These are phyloP conservation scores for Apiospora pterosperma DNA, from an alignment of 2,329 filamentous ascomycete species.

Conservation along the genomic window DNA sequence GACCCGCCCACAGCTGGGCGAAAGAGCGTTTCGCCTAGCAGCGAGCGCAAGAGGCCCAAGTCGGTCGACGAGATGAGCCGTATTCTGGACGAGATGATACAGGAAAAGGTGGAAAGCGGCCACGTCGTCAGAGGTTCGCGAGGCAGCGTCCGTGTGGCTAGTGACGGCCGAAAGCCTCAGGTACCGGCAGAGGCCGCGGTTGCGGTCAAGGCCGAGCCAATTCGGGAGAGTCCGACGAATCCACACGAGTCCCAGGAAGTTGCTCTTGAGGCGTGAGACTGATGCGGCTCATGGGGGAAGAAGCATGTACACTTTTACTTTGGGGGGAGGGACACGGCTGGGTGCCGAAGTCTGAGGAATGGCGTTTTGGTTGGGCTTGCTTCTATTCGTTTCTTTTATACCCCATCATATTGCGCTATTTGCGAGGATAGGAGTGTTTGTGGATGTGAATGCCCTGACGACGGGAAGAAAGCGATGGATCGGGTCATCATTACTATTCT, in stretches of 20 bases:
- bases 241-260: slow-evolving; percentile 20
- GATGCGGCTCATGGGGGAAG: background rate
- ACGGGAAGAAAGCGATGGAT: slow-evolving; percentile 18
- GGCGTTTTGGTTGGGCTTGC: slow-evolving; percentile 27
- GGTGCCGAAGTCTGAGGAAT: slow-evolving; percentile 1
- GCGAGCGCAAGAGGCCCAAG: slow-evolving; percentile 55
- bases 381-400: slow-evolving; percentile 35
- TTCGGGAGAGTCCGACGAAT: slow-evolving; percentile 32
- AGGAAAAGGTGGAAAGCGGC: slow-evolving; percentile 76
- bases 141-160: slow-evolving; percentile 62
- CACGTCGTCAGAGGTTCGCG: slow-evolving; percentile 64
- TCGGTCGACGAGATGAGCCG: slow-evolving; percentile 90
- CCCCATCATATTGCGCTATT: slow-evolving; percentile 35
- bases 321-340: background rate
- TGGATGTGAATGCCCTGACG: slow-evolving; percentile 25
- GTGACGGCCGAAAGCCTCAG: slow-evolving; percentile 37
- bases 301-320: background rate
- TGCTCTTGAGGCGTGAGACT: slow-evolving; percentile 21
- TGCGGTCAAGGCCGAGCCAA: slow-evolving; percentile 32
- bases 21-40: slow-evolving; percentile 31
- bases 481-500: slow-evolving; percentile 16
- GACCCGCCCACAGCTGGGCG: slow-evolving; percentile 21
- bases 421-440: slow-evolving; percentile 25
- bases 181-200: slow-evolving; percentile 31
- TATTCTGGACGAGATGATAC: slow-evolving; percentile 95